phyloP scores from a whole-genome alignment of 805 yeast genomes.

The Komagataella phaffii region DNA sequence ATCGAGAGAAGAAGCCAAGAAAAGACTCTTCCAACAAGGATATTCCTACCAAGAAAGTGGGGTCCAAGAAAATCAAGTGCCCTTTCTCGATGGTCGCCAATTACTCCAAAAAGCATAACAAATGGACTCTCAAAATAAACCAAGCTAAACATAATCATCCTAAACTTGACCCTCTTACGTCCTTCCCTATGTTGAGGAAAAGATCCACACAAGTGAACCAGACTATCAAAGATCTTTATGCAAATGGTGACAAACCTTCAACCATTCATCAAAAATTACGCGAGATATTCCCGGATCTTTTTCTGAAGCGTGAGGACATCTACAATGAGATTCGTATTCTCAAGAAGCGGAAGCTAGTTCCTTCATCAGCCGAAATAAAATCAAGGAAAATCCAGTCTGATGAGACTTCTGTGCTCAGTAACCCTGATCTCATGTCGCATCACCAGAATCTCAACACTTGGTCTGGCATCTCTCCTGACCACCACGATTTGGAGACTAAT shows the following conservation, averaged over 20 bases:
- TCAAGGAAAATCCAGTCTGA: constrained; percentile 8
- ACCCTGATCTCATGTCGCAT: constrained; percentile 1
- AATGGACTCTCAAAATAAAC: constrained; percentile 39
- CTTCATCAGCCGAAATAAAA: constrained; percentile 13
- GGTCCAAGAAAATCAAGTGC: constrained; percentile 38
- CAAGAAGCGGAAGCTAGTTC: constrained; percentile 29
- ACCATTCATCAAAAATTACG: constrained; percentile 37
- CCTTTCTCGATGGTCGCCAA: constrained; percentile 49
- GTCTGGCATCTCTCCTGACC: not conserved
- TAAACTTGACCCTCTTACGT: constrained; percentile 38
- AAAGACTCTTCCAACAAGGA: constrained; percentile 10
- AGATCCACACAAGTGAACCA: constrained; percentile 37
- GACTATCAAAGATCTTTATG: constrained; percentile 36
- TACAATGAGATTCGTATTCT: constrained; percentile 44
- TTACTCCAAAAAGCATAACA: constrained; percentile 31
- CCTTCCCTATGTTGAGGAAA: constrained; percentile 44
- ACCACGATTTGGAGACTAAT: constrained; percentile 1
- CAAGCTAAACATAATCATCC: constrained; percentile 49
- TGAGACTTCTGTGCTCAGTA: not conserved
- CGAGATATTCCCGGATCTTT: constrained; percentile 37
- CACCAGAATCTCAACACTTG: not conserved
- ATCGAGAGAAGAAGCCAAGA: constrained; percentile 30
- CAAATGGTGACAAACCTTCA: constrained; percentile 41
- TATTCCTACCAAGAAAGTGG: constrained; percentile 15
- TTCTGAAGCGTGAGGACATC: constrained; percentile 43